Conservation (phyloP, 805 yeast genomes). For the Ogataea kodamae region DNA sequence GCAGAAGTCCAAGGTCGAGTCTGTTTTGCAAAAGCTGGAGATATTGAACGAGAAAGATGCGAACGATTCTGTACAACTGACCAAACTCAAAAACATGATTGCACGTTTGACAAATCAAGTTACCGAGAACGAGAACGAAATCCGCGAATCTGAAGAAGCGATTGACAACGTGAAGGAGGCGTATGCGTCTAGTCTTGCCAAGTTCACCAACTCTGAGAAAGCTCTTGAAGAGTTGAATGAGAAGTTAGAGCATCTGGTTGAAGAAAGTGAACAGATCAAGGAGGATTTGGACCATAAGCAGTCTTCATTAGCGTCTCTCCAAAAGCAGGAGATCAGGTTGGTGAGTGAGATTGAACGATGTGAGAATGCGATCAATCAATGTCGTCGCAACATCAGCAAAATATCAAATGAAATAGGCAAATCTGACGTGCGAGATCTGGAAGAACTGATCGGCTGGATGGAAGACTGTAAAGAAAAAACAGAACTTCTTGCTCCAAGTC, state of each 20-base stretch:
- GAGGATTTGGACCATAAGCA: slow-evolving; percentile 39
- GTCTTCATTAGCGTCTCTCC: slow-evolving; percentile 49
- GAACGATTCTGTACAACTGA: slow-evolving; percentile 50
- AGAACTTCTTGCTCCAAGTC: slow-evolving; percentile 18
- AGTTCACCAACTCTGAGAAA: slow-evolving; percentile 33
- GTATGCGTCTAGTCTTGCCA: slow-evolving; percentile 25
- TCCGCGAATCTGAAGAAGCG: slow-evolving; percentile 33
- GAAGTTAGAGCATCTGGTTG: slow-evolving; percentile 37
- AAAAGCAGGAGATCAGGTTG: slow-evolving; percentile 64
- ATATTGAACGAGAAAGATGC: slow-evolving; percentile 54
- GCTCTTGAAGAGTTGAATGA: slow-evolving; percentile 30
- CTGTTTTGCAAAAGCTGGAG: slow-evolving; percentile 63
- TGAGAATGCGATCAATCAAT: slow-evolving; percentile 35
- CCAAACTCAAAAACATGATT: slow-evolving; percentile 63
- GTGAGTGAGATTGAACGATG: slow-evolving; percentile 60
- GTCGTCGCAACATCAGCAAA: slow-evolving; percentile 39
- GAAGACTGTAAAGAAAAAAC: slow-evolving; percentile 31
- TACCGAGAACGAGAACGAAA: slow-evolving; percentile 45
- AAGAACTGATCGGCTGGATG: slow-evolving; percentile 50
- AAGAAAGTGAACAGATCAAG: slow-evolving; percentile 41
- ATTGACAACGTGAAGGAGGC: slow-evolving; percentile 32
- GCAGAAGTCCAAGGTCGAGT: slow-evolving; percentile 79
- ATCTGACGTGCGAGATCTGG: slow-evolving; percentile 52
- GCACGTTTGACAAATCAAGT: slow-evolving; percentile 51
- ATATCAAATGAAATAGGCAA: slow-evolving; percentile 39